Evolutionary conservation across 257 asterid genomes (phyloP), one percentile per base, ranked within the genome.

Genomic region (Verbascum thapsus): DNA sequence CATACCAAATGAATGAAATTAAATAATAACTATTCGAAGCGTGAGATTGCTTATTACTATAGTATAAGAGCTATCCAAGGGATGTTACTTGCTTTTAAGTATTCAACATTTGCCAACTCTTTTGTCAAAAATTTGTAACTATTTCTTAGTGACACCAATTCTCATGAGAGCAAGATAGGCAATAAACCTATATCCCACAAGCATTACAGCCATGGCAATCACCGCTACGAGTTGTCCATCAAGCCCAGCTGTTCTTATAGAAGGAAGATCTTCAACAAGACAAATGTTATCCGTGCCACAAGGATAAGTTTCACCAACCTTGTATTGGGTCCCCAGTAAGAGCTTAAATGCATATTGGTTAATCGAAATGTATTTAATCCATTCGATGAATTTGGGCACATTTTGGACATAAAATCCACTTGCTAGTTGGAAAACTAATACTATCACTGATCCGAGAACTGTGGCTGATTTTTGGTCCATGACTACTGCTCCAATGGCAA

Each of bases 361-460:
- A 6, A 82, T 56, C 0, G 92, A 85, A 7, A 75, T 7, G 37
- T 85, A 85, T 63, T 82, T 80, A 34, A 82, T 59, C 92, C 92
- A 85, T 0, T 66, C 45, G 3, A 80, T 61, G 72, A 82, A 85
- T 6, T 6, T 37, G 0, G 92, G 92, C 40, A 82, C 78, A 15
- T 73, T 51, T n/a, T 74, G 83, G 13, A 85, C 80, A n/a, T 69
- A 82, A 16, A n/a, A 85, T 9, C 92, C 88, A 9, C 92, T 77
- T 0, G 81, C 78, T 10, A 82, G 63, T 2, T 69, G 72, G 68
- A 76, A 85, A 0, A 74, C 17, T 0, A 80, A 59, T 75, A 76
- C 74, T 39, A 80, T 49, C 0, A 77, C 80, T 0, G 88, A 75
- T 10, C 80, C 92, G 0, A 78, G 64, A 5, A 52, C 54, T 3